A percentile compares a stretch with the other conserved stretches of the same genome.
Conservation (phyloP, 805 yeast species). For the Candida koratica region DNA sequence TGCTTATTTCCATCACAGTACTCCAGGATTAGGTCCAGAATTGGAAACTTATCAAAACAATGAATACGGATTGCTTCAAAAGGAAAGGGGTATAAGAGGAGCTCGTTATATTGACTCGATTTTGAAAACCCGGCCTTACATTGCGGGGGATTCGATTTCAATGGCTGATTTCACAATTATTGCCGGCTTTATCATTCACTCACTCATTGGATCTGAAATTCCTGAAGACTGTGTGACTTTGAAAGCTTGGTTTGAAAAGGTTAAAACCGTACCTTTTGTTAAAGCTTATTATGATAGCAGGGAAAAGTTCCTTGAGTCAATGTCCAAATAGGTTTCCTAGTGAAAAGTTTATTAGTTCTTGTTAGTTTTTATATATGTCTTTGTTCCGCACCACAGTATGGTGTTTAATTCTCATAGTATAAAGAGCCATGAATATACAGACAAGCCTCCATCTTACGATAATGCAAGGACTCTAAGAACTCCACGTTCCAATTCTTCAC, state of each 20-base stretch:
- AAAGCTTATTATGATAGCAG: neutral
- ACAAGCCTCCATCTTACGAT: slow-evolving; percentile 14
- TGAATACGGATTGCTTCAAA: neutral
- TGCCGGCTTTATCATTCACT: slow-evolving; percentile 5
- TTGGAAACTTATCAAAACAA: neutral
- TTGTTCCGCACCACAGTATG: too few relatives aligned
- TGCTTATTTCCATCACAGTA: neutral
- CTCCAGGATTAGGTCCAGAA: neutral
- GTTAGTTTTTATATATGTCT: too few relatives aligned
- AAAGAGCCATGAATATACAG: too few relatives aligned
- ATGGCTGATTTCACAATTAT: slow-evolving; percentile 9
- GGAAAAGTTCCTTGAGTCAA: too few relatives aligned
- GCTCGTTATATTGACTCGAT: slow-evolving; percentile 2
- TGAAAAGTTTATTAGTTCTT: too few relatives aligned
- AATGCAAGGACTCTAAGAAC: slow-evolving; percentile 1
- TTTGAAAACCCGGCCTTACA: slow-evolving; percentile 6
- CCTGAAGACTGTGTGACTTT: slow-evolving; percentile 7
- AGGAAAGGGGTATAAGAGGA: slow-evolving; percentile 5
- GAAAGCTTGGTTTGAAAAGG: slow-evolving; percentile 5
- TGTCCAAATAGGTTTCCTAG: too few relatives aligned
- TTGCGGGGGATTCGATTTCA: slow-evolving; percentile 8
- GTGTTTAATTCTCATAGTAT: too few relatives aligned
- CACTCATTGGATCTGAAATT: slow-evolving; percentile 3
- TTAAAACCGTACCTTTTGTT: slow-evolving; percentile 4
- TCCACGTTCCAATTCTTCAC: slow-evolving; percentile 2